Conservation (phyloP, 345 rosid species). For the Diplotaxis tenuifolia region DNA sequence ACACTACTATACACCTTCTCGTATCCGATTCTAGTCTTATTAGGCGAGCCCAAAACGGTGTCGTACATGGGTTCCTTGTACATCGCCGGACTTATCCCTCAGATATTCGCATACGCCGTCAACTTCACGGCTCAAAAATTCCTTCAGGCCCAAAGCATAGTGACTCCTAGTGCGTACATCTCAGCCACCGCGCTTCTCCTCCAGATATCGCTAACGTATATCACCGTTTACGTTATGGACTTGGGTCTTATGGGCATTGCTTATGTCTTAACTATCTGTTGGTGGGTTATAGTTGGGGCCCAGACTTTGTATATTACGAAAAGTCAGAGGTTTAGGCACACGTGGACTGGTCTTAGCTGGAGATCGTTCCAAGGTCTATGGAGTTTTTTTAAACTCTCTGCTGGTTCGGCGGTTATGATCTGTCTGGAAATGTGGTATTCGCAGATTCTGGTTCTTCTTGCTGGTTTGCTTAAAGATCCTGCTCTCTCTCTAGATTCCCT, state of each 20-base stretch:
- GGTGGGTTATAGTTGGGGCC: slow-evolving; percentile 73
- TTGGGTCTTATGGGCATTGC: slow-evolving; percentile 59
- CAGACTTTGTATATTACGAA: slow-evolving; percentile 51
- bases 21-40: slow-evolving; percentile 48
- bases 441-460: slow-evolving; percentile 65
- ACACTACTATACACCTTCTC: slow-evolving; percentile 51
- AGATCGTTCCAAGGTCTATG: slow-evolving; percentile 63
- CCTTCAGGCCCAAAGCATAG: slow-evolving; percentile 63
- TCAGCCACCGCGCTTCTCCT: slow-evolving; percentile 47
- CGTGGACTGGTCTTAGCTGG: slow-evolving; percentile 65
- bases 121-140: slow-evolving; percentile 71
- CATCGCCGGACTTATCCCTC: slow-evolving; percentile 67
- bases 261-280: slow-evolving; percentile 61
- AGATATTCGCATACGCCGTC: slow-evolving; percentile 61
- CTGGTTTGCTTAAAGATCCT: slow-evolving; percentile 67
- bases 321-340: slow-evolving; percentile 45
- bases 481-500: slow-evolving; percentile 69
- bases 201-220: slow-evolving; percentile 54
- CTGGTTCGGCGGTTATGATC: slow-evolving; percentile 80
- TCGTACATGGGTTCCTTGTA: slow-evolving; percentile 58
- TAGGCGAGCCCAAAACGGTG: slow-evolving; percentile 51
- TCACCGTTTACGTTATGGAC: slow-evolving; percentile 40
- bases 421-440: slow-evolving; percentile 84
- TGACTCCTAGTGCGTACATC: slow-evolving; percentile 58
- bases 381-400: slow-evolving; percentile 60